Base-by-base conservation (phyloP, 2,329 filamentous ascomycete genomes). In the Didymella lethalis region DNA sequence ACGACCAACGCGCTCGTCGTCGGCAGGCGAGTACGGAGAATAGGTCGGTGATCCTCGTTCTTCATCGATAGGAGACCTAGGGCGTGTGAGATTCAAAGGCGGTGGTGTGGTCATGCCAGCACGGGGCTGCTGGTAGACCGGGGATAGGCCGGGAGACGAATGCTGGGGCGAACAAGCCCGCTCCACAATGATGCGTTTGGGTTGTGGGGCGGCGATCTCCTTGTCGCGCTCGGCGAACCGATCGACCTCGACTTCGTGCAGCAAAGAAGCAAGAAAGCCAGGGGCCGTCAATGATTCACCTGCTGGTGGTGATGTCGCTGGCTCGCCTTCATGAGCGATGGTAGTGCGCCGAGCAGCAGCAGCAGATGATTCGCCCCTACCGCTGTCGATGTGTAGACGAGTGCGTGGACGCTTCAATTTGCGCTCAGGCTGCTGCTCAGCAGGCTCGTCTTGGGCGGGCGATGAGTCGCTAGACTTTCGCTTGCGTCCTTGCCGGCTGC, bases 381-480 rank as follows among this genome's bases (percentile, higher is more conserved):
- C 79, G 26, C 80, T 76, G 49, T 86, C 83, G 52, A 83, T 83
- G 49, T 89, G 81, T 48, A 91, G 84, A 66, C 91, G 86, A 20
- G 92, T 95, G 59, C 93, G 87, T 29, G 93, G 93, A 16, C 93
- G 89, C 79, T 97, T 97, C 45, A 96, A 81, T 75, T 91, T 93
- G 49, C 93, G 87, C 75, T 95, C 89, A 0, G 90, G 90, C 32
- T 71, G 86, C 40, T 80, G 79, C 67, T 94, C 77, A 20, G 59
- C 86, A 50, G 80, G 78, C 25, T 87, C 86, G 29, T 86, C 82
- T 65, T 92, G 90, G 5, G 82, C 82, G 2, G 90, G 90, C 7
- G 92, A 93, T 11, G 85, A 85, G 12, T 89, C 90, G 2, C 85
- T 81, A 3, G 92, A 96, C 72, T 92, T 95, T 51, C 93, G 87